These are phyloP conservation scores for Quercus tomentella DNA, from an alignment of 331 rosid genomes.

Conservation along the genomic window DNA sequence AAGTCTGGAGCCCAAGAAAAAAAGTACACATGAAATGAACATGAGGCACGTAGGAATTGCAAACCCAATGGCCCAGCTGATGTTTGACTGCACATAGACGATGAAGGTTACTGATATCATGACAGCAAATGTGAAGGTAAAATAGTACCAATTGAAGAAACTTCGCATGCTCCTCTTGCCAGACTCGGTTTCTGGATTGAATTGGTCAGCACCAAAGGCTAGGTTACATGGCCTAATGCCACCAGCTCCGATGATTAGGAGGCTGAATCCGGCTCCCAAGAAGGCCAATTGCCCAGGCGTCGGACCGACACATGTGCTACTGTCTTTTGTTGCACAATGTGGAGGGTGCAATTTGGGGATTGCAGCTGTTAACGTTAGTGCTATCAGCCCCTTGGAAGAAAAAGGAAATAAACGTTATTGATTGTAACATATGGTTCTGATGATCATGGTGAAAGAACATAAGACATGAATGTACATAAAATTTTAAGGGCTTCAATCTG, in stretches of 20 bases:
- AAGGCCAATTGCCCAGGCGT: conserved; percentile 57
- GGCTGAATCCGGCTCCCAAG: conserved; percentile 46
- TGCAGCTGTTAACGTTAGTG: conserved; percentile 69
- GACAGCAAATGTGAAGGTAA: conserved; percentile 60
- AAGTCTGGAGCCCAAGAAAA: conserved; percentile 47
- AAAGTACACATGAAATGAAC: conserved; percentile 54
- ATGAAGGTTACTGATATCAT: conserved; percentile 63
- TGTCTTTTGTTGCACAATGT: conserved; percentile 30
- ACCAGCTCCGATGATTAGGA: conserved; percentile 69
- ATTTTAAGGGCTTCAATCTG: background rate
- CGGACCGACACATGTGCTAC: conserved; percentile 33
- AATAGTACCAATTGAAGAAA: conserved; percentile 93
- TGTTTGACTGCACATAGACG: conserved; percentile 56
- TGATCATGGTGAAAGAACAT: background rate
- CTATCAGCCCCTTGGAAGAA: conserved; percentile 44
- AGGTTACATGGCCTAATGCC: conserved; percentile 84
- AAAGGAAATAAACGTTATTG: background rate
- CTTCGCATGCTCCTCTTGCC: conserved; percentile 69
- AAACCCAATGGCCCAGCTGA: conserved; percentile 79
- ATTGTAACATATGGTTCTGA: background rate
- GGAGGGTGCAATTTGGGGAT: conserved; percentile 63
- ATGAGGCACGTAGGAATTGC: conserved; percentile 71
- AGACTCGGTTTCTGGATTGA: conserved; percentile 69
- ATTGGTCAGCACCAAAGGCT: conserved; percentile 90
- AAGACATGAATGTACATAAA: background rate